Evolutionary conservation across 495 filamentous ascomycete genomes (phyloP).

Genomic region (Evernia prunastri): DNA sequence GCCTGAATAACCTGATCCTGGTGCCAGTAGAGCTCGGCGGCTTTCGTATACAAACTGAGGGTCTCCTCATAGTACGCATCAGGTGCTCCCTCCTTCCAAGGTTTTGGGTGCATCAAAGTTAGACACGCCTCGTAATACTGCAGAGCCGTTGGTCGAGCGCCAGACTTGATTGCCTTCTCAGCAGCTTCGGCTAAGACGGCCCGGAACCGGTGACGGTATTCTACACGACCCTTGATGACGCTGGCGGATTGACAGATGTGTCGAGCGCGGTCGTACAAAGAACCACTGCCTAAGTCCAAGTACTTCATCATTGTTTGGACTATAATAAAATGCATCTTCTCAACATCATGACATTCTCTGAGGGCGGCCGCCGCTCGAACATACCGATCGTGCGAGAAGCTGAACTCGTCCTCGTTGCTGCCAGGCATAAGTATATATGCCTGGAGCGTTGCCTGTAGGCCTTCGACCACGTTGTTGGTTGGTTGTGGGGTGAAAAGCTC

Average conservation of each 20-base stretch:
- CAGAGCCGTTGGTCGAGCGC: constrained; percentile 69
- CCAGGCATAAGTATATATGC: constrained; percentile 68
- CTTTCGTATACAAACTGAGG: constrained; percentile 61
- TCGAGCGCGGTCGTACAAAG: constrained; percentile 59
- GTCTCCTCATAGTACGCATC: constrained; percentile 86
- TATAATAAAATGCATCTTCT: constrained; percentile 83
- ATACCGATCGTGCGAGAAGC: constrained; percentile 80
- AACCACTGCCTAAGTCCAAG: constrained; percentile 47
- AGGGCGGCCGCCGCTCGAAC: constrained; percentile 65
- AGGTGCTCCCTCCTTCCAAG: constrained; percentile 62
- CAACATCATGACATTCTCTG: constrained; percentile 56
- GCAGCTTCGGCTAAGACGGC: constrained; percentile 71
- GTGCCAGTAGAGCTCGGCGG: constrained; percentile 76
- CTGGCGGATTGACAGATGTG: constrained; percentile 69
- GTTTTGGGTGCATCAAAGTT: constrained; percentile 66
- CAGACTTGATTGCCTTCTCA: constrained; percentile 66
- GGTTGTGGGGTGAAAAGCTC: constrained; percentile 28
- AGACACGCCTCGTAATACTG: constrained; percentile 72
- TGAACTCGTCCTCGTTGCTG: constrained; percentile 70
- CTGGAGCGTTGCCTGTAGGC: constrained; percentile 70
- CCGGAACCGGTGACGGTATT: constrained; percentile 56
- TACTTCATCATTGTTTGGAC: constrained; percentile 71
- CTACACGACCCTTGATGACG: constrained; percentile 60
- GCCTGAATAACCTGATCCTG: constrained; percentile 61
- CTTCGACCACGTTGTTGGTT: constrained; percentile 55